Base-by-base conservation (phyloP, 2,329 filamentous ascomycete species). In the Aspergillus viridinutans region DNA sequence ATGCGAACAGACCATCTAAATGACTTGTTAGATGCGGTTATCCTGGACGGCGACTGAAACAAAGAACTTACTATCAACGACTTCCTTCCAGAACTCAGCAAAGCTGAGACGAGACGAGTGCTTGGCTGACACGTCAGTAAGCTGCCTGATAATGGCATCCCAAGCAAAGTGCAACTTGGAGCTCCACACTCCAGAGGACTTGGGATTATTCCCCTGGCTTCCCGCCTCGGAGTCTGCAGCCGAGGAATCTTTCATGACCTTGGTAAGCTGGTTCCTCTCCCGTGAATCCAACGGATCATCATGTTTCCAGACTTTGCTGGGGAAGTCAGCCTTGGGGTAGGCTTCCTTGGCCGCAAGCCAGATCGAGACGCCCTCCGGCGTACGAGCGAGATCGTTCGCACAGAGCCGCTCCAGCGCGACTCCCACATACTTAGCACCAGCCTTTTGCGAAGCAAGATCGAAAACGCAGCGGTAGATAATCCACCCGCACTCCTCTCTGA, bases 101-200 rank as follows among this genome's bases (percentile, higher is more conserved):
- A 96, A 92, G 25, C 66, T 71, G 23, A 76, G 55, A 35, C 69
- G 72, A 7, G 79, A 75, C 4, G 71, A 67, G 58, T 61, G 60
- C 61, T 70, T 67, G 54, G 69, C 63, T 2, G 64, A 54, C 3
- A 58, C 57, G 49, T 67, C 63, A 53, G 70, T 70, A n/a, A 81
- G 64, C 35, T 74, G 71, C 21, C 67, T 67, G n/a, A 96, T 73
- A 21, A 97, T 84, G 26, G 92, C 75, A 61, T 90, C 85, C 94
- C 93, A 97, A 0, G 91, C 90, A 71, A 95, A 96, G 66, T 92
- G 90, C 55, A 95, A 79, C 67, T 91, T 89, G 1, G 89, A 85
- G 55, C 86, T 91, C 82, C 90, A 92, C 59, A 86, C 87, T 20
- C 89, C 87, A 59, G 89, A 87, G 3, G 67, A 68, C 57, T 74